Evolutionary conservation across 2,329 filamentous ascomycete genomes (phyloP).

Genomic region (Sclerotinia subarctica): DNA sequence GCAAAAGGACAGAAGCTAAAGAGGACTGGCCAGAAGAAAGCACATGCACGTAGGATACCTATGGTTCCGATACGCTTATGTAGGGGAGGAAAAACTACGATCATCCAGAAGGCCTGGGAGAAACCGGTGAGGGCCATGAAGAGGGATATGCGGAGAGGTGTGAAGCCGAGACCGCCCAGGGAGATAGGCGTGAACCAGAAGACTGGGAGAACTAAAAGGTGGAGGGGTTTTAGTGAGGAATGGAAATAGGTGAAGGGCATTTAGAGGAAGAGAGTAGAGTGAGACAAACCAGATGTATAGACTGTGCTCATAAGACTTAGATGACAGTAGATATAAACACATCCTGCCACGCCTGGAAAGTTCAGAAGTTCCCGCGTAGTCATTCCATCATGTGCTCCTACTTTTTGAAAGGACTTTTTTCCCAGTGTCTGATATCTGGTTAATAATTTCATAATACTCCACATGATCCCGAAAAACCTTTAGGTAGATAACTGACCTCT

Average conservation of each 20-base stretch:
- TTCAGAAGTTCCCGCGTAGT: constrained; percentile 55
- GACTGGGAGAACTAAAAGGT: constrained; percentile 53
- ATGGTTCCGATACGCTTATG: constrained; percentile 66
- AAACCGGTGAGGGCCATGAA: constrained; percentile 63
- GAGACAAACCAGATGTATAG: constrained; percentile 56
- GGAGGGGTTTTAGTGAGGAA: not conserved
- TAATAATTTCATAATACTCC: not conserved
- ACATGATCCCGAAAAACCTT: too few relatives aligned
- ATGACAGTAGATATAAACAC: constrained; percentile 64
- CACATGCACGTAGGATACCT: constrained; percentile 58
- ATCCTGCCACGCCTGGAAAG: constrained; percentile 61
- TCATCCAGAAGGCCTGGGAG: constrained; percentile 67
- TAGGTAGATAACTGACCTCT: constrained; percentile 43
- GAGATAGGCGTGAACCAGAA: constrained; percentile 62
- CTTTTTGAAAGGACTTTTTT: constrained; percentile 30
- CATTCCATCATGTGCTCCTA: constrained; percentile 35
- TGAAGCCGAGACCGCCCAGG: constrained; percentile 65
- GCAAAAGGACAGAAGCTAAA: constrained; percentile 53
- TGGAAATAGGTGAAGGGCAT: not conserved
- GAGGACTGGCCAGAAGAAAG: constrained; percentile 61
- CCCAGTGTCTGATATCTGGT: constrained; percentile 44
- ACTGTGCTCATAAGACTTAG: constrained; percentile 66
- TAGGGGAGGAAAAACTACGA: constrained; percentile 65
- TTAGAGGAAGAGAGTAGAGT: not conserved
- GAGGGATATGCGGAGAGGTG: constrained; percentile 59